Base-by-base conservation (phyloP, 2,329 filamentous ascomycete species). In the Plenodomus lindquistii region DNA sequence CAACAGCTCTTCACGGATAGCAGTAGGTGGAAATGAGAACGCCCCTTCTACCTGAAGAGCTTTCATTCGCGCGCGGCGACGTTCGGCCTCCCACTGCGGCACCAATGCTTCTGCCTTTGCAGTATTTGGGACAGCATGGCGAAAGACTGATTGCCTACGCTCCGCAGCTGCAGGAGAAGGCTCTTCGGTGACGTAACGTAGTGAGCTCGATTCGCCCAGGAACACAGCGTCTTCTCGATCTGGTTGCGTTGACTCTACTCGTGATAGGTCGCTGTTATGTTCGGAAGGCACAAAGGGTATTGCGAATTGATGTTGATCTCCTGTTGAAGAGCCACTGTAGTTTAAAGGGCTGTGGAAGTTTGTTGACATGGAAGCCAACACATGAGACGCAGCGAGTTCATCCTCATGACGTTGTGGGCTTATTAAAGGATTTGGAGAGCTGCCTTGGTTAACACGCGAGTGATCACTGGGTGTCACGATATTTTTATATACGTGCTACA, bases 161-260 rank as follows among this genome's bases (percentile, higher is more conserved):
- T 48, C 47, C 15, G 50, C 65, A 41, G 78, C 73, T 27, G 77
- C 50, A 3, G 42, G 56, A 0, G 56, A 50, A 16, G 50, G 52
- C 35, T 58, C 59, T 3, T 54, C 75, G 11, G 74, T 75, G 2
- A 81, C 75, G 49, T 78, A 80, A 13, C 77, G 75, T 36, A 81
- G 69, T 1, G 78, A 77, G 41, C 72, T 78, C 1, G 76, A 79
- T 44, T 79, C 76, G 27, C 76, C 75, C 4, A 79, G 71, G 41
- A 78, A 79, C 11, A 66, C 63, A 4, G 62, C 63, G 18, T 62
- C 64, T 55, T 69, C 27, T 31, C 27, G 6, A 15, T 31, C 60
- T 50, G 58, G 55, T 54, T 53, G 56, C 15, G 40, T 40, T 29
- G 44, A 60, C 9, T 65, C 56, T 20, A 57, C 54, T 31, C 62